Percentiles rank a stretch among this genome's conserved stretches.
These are phyloP conservation scores for Pharus latifolius DNA, from an alignment of 176 grass and related monocot genomes.

Conservation along the genomic window DNA sequence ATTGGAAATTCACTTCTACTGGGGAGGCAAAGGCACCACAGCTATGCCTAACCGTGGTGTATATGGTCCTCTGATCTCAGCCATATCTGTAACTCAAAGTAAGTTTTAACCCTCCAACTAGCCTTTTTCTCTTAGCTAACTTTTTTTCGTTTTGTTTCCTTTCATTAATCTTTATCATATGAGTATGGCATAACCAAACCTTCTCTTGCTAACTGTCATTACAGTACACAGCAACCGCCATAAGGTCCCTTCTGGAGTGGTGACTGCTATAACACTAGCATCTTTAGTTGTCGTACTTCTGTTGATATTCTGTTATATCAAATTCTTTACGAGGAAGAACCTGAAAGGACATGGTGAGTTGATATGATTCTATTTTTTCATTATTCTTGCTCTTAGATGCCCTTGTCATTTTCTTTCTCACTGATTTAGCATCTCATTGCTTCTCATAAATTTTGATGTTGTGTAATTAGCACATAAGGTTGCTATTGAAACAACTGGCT, in stretches of 20 bases:
- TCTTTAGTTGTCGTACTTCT: conserved; percentile 25
- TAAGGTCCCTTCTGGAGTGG: conserved; percentile 19
- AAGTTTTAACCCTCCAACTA: not conserved
- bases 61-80: conserved; percentile 85
- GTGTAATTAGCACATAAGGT: not conserved
- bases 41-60: conserved; percentile 50
- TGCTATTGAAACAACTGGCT: not conserved
- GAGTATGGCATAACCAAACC: not conserved
- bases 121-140: not conserved
- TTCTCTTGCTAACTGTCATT: not conserved
- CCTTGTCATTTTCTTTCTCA: not conserved
- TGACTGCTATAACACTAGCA: conserved; percentile 22
- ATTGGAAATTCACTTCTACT: conserved; percentile 82
- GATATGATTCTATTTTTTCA: not conserved
- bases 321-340: conserved; percentile 24
- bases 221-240: not conserved
- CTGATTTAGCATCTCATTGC: not conserved
- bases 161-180: not conserved
- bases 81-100: conserved; percentile 62
- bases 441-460: not conserved
- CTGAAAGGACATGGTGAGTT: conserved; percentile 39
- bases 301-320: conserved; percentile 29
- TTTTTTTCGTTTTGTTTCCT: not conserved
- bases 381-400: not conserved
- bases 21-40: conserved; percentile 85